phyloP scores from a whole-genome alignment of 352 stramenopile species.

The Phytophthora capsici region DNA sequence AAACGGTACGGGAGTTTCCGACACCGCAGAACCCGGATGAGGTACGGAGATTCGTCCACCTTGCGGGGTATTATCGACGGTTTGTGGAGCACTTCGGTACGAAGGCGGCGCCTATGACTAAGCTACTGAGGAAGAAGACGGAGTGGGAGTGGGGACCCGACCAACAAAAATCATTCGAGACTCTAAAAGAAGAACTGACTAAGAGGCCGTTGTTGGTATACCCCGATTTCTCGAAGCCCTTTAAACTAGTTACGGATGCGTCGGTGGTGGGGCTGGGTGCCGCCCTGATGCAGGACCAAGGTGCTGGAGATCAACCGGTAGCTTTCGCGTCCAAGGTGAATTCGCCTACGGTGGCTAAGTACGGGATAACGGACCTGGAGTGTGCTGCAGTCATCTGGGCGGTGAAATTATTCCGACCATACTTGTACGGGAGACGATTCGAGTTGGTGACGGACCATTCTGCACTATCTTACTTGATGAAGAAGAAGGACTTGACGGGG shows the following conservation, averaged over 20 bases:
- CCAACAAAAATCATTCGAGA: slow-evolving; percentile 24
- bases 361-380: slow-evolving; percentile 35
- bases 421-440: neutral
- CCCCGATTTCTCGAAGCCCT: slow-evolving; percentile 35
- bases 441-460: too few species aligned
- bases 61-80: slow-evolving; percentile 34
- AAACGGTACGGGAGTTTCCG: slow-evolving; percentile 11
- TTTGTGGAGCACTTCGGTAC: slow-evolving; percentile 26
- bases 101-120: slow-evolving; percentile 16
- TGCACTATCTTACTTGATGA: neutral
- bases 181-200: slow-evolving; percentile 7
- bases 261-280: slow-evolving; percentile 23
- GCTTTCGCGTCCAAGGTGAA: slow-evolving; percentile 19
- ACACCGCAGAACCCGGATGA: neutral
- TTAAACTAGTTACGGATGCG: slow-evolving; percentile 33
- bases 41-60: slow-evolving; percentile 30
- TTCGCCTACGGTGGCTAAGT: slow-evolving; percentile 19
- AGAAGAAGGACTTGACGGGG: neutral
- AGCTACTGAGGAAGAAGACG: slow-evolving; percentile 22
- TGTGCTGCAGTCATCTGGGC: slow-evolving; percentile 16
- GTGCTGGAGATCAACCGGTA: slow-evolving; percentile 5
- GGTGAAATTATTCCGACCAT: neutral
- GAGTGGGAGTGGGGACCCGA: slow-evolving; percentile 28
- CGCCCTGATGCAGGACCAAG: slow-evolving; percentile 32
- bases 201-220: slow-evolving; percentile 11